A percentile compares a stretch with the other conserved stretches of the same genome.
phyloP scores from a whole-genome alignment of 2,329 filamentous ascomycete species.

The Pseudogymnoascus sp. region DNA sequence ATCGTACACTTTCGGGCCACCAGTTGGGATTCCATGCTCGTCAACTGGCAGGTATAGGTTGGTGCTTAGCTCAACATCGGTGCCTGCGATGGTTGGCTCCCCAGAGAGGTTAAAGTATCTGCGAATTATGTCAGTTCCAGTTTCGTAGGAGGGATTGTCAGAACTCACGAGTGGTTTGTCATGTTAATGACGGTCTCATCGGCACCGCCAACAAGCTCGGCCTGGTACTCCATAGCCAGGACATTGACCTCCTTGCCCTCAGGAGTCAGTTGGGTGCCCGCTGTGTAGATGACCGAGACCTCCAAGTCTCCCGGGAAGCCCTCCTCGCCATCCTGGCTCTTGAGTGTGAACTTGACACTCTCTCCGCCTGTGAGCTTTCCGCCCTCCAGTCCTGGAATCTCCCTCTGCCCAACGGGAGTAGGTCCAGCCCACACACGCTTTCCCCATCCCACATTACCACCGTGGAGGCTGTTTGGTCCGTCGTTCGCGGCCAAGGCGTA shows the following conservation, averaged over 20 bases:
- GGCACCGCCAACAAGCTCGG: conserved; percentile 65
- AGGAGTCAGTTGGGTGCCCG: conserved; percentile 54
- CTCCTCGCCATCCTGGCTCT: conserved; percentile 75
- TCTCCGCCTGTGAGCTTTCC: conserved; percentile 56
- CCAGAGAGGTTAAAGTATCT: conserved; percentile 58
- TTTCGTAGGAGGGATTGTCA: neutral
- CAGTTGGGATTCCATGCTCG: conserved; percentile 63
- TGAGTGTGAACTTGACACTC: conserved; percentile 55
- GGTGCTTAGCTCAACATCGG: conserved; percentile 48
- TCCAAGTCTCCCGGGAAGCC: conserved; percentile 83
- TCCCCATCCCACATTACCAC: conserved; percentile 69
- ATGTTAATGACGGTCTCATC: conserved; percentile 90
- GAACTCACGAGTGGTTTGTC: conserved; percentile 80
- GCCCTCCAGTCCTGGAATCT: conserved; percentile 46
- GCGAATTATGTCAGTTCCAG: conserved; percentile 8
- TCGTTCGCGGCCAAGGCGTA: conserved; percentile 71
- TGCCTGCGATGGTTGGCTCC: conserved; percentile 51
- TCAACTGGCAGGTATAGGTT: conserved; percentile 67
- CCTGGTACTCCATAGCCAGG: conserved; percentile 83
- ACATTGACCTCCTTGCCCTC: conserved; percentile 56
- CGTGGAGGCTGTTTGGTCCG: conserved; percentile 66
- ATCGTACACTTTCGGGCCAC: conserved; percentile 52
- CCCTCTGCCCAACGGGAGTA: conserved; percentile 43
- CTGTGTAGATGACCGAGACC: conserved; percentile 68
- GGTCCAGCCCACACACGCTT: conserved; percentile 72